Conservation (phyloP, 2,329 filamentous ascomycete species). For the Xylariaceae sp. region DNA sequence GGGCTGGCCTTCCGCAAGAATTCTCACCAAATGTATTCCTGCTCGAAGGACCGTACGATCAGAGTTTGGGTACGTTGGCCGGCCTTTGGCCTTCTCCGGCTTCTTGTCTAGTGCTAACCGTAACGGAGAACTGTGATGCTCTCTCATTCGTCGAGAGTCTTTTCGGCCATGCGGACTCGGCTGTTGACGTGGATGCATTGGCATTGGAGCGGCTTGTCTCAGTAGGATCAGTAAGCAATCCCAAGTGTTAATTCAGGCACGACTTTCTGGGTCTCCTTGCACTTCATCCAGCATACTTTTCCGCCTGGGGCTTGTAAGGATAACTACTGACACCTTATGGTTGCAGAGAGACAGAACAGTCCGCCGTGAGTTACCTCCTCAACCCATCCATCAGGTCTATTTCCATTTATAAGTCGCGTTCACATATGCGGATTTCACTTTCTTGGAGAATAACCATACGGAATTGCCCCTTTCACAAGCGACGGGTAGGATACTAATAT, state of each 20-base stretch:
- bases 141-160: conserved; percentile 86
- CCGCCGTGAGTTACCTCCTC: conserved; percentile 40
- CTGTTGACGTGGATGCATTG: conserved; percentile 78
- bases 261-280: not conserved
- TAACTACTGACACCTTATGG: conserved; percentile 1
- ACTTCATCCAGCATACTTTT: not conserved
- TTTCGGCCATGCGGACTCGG: conserved; percentile 91
- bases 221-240: conserved; percentile 61
- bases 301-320: not conserved
- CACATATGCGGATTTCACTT: not conserved
- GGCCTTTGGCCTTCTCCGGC: not conserved
- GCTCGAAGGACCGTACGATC: conserved; percentile 85
- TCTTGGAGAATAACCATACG: not conserved
- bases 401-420: no score
- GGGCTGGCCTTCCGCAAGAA: conserved; percentile 77
- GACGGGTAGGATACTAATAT: not conserved
- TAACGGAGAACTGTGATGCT: conserved; percentile 64
- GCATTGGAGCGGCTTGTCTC: conserved; percentile 85
- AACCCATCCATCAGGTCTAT: not conserved
- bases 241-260: not conserved
- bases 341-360: conserved; percentile 74
- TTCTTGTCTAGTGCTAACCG: conserved; percentile 1
- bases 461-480: not conserved
- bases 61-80: conserved; percentile 68
- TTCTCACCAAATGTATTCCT: conserved; percentile 88